Evolutionary conservation across 768 basidiomycete species (phyloP).

Genomic region (Xerocomus spinulosus): DNA sequence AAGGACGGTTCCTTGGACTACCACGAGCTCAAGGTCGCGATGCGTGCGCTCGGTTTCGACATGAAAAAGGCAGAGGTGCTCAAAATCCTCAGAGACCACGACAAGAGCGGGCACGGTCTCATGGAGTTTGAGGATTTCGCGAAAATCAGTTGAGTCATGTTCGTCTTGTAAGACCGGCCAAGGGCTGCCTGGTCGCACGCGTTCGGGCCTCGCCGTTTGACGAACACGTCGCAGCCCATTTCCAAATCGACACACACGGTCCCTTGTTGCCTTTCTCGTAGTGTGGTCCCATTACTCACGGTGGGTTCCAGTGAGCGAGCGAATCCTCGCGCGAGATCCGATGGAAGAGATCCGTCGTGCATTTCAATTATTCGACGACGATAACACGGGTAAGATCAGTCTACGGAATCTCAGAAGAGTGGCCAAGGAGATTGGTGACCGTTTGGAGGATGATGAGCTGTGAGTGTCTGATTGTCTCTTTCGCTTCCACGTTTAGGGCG

Average conservation of each 20-base stretch:
- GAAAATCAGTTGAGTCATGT: constrained; percentile 72
- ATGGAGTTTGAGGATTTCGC: constrained; percentile 95
- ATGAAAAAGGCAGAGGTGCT: constrained; percentile 98
- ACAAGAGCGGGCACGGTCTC: constrained; percentile 73
- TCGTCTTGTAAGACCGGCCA: not conserved
- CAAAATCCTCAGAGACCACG: constrained; percentile 88
- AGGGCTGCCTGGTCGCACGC: not conserved
- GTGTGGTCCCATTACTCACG: constrained; percentile 12
- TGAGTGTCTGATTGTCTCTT: constrained; percentile 41
- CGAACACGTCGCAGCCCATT: not conserved
- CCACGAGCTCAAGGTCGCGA: constrained; percentile 98
- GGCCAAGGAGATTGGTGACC: constrained; percentile 94
- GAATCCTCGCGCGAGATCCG: constrained; percentile 90
- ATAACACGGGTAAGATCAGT: constrained; percentile 91
- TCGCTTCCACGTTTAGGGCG: constrained; percentile 12
- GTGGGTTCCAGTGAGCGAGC: constrained; percentile 75
- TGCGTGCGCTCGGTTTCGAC: constrained; percentile 97
- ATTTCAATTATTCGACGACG: constrained; percentile 95
- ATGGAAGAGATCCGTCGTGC: constrained; percentile 95
- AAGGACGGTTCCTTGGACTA: constrained; percentile 96
- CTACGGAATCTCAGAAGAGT: constrained; percentile 88
- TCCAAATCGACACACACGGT: not conserved
- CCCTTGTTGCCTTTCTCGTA: not conserved
- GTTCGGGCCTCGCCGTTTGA: not conserved
- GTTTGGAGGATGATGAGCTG: constrained; percentile 94